A percentile compares a stretch with the other conserved stretches of the same genome.
phyloP scores from a whole-genome alignment of 1,284 basidiomycete genomes.

The Moesziomyces globuligerus region DNA sequence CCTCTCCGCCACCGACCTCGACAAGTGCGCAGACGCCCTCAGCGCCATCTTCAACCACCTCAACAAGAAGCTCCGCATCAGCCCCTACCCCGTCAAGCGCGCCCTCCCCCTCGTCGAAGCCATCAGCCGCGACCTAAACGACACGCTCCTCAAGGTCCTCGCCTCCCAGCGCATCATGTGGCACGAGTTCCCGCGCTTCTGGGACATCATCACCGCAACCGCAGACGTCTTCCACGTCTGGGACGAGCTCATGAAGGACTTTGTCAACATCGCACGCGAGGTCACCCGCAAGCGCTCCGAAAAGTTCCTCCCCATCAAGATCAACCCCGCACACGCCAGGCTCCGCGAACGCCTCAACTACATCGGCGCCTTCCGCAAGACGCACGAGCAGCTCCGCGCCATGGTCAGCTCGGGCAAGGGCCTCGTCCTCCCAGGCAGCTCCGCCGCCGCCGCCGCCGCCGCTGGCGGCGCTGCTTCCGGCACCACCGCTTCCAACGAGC shows the following conservation, averaged over 20 bases:
- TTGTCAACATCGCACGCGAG: slow-evolving; percentile 95
- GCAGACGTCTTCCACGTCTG: slow-evolving; percentile 88
- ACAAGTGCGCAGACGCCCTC: slow-evolving; percentile 90
- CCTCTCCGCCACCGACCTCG: slow-evolving; percentile 91
- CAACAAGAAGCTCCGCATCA: slow-evolving; percentile 84
- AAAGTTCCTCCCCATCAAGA: slow-evolving; percentile 97
- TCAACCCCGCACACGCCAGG: slow-evolving; percentile 87
- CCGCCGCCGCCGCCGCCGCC: slow-evolving; percentile 6
- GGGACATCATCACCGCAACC: slow-evolving; percentile 80
- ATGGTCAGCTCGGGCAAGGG: slow-evolving; percentile 97
- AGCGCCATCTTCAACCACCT: slow-evolving; percentile 89
- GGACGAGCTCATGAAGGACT: slow-evolving; percentile 98
- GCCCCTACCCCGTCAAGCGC: slow-evolving; percentile 91
- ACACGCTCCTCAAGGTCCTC: slow-evolving; percentile 89
- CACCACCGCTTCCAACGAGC: slow-evolving; percentile 39
- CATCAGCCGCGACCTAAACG: slow-evolving; percentile 96
- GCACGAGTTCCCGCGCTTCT: slow-evolving; percentile 92
- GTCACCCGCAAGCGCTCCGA: slow-evolving; percentile 90
- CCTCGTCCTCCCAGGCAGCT: slow-evolving; percentile 23
- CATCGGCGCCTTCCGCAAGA: slow-evolving; percentile 87
- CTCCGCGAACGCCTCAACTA: slow-evolving; percentile 89
- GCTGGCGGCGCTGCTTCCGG: too few relatives aligned
- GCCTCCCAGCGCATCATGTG: slow-evolving; percentile 89
- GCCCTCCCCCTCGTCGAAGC: slow-evolving; percentile 96
- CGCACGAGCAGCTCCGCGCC: slow-evolving; percentile 94